Evolutionary conservation across 75 land plant species (phyloP), one percentile per base, ranked within the genome.

Genomic region (Adiantum capillusveneris): DNA sequence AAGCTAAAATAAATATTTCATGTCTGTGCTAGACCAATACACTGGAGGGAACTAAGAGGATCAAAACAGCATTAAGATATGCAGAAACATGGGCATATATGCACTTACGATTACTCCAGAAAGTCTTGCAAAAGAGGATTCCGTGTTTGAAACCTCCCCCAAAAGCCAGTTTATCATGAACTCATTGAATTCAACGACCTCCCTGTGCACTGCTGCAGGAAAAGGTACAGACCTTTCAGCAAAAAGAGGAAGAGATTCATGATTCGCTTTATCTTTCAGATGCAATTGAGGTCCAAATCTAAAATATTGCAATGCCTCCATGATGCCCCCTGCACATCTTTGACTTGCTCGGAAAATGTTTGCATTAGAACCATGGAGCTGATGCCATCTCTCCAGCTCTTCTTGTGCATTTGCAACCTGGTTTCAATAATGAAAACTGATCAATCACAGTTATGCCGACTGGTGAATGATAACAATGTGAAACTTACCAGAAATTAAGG

Each of bases 321-420:
- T 57, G 18, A 77, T 77, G 22, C 71, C 79, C 42, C 71, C 72
- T 12, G 79, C 79, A 57, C 77, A 77, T 48, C 77, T 63, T 17
- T 63, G 64, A 20, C 44, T 73, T 48, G 79, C 70, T 29, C 26
- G 36, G 18, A 52, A 42, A 3, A 74, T 50, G 17, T 60, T 72
- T 14, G 48, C 31, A 11, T 39, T 66, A 26, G 61, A 45, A 20
- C 25, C 21, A 16, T 67, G 49, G 42, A 57, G 36, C 25, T 45
- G 44, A 52, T 77, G 67, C 79, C 79, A 77, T 42, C 52, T 29
- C 25, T 56, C n/a, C 6, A 77, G 64, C 72, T 77, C 79, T 34
- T 75, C 78, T 43, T 66, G 62, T 60, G 79, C 79, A 68, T 74
- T 74, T 52, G 65, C 68, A 45, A 77, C 79, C 79, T 77, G 57